Conservation (phyloP, 306 rosid genomes). For the Fagus crenata region DNA sequence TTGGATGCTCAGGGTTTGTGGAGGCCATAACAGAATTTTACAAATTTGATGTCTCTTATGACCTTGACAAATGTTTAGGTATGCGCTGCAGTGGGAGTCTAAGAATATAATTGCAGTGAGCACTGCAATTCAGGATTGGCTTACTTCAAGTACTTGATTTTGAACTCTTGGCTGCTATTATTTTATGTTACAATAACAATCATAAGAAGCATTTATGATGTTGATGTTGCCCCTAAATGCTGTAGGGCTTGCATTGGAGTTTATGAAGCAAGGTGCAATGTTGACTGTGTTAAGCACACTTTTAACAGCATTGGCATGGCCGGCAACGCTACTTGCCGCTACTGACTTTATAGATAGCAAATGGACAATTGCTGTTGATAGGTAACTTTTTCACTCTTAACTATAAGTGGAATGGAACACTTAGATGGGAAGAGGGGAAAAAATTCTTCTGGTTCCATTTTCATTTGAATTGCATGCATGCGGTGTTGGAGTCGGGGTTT, state of each 20-base stretch:
- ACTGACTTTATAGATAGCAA: constrained; percentile 63
- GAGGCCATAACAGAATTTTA: constrained; percentile 11
- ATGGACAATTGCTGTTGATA: constrained; percentile 71
- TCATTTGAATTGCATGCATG: not conserved
- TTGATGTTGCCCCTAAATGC: constrained; percentile 17
- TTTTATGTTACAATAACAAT: not conserved
- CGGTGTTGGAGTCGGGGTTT: too few relatives aligned
- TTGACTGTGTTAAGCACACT: constrained; percentile 58
- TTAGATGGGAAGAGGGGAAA: not conserved
- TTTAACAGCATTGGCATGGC: constrained; percentile 62
- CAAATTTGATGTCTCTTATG: constrained; percentile 32
- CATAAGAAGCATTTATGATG: constrained; percentile 20
- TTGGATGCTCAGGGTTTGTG: constrained; percentile 5
- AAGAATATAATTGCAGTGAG: constrained; percentile 59
- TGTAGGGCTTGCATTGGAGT: constrained; percentile 40
- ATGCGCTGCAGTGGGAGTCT: constrained; percentile 57
- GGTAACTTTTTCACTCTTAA: constrained; percentile 33
- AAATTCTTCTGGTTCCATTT: not conserved
- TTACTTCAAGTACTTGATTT: constrained; percentile 50
- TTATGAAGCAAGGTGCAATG: constrained; percentile 73
- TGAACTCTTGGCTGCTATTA: constrained; percentile 23
- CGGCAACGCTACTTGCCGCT: constrained; percentile 56
- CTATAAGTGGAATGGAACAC: not conserved
- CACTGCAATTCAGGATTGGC: constrained; percentile 67
- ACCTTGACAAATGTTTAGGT: constrained; percentile 40